These are phyloP conservation scores for Eucalyptus marginata DNA, from an alignment of 345 rosid genomes.

Conservation along the genomic window DNA sequence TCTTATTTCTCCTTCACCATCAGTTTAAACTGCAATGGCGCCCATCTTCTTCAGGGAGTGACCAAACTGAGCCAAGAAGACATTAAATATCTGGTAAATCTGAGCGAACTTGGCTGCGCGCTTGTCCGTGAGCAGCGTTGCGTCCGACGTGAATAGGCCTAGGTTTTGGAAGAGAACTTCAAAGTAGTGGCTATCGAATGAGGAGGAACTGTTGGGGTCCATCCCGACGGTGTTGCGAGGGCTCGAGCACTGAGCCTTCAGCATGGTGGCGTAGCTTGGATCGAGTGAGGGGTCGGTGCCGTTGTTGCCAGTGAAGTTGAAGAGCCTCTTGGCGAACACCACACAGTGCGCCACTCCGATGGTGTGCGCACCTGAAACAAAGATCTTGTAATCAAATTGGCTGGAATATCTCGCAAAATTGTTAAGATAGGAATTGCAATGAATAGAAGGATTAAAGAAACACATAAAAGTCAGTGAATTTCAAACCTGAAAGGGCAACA, in stretches of 20 bases:
- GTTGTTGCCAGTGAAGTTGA: background rate
- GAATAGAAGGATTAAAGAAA: background rate
- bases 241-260: slow-evolving; percentile 3
- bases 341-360: background rate
- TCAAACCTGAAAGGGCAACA: slow-evolving; percentile 16
- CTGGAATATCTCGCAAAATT: background rate
- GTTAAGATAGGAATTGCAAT: background rate
- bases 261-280: background rate
- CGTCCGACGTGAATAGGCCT: slow-evolving; percentile 14
- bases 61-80: slow-evolving; percentile 11
- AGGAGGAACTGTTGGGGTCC: background rate
- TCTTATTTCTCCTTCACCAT: slow-evolving; percentile 18
- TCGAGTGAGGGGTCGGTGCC: background rate
- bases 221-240: background rate
- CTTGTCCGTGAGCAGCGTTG: slow-evolving; percentile 4
- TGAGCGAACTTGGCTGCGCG: background rate
- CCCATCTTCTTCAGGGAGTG: slow-evolving; percentile 23
- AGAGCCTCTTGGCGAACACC: background rate
- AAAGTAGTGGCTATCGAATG: slow-evolving; percentile 11
- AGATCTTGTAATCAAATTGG: background rate
- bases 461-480: background rate
- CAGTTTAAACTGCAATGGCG: slow-evolving; percentile 1
- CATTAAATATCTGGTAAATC: background rate
- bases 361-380: background rate
- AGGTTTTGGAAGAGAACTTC: slow-evolving; percentile 1